Evolutionary conservation across 2,329 filamentous ascomycete species (phyloP).

Genomic region (Amauroascus verrucosus): DNA sequence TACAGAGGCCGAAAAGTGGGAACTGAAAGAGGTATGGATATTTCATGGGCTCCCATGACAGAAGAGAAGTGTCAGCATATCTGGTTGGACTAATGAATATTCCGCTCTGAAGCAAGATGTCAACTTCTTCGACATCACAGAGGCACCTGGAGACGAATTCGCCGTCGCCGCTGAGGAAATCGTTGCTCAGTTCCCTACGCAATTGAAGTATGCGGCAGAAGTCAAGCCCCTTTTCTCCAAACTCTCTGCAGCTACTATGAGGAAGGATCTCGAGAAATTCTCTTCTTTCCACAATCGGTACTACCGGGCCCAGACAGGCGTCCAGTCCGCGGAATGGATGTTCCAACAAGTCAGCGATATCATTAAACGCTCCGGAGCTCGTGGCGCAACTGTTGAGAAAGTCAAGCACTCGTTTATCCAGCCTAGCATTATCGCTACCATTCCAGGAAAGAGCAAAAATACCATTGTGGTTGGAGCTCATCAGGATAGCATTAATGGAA

Average conservation of each 20-base stretch:
- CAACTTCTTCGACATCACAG: slow-evolving; percentile 11
- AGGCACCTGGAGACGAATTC: background rate
- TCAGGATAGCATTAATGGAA: slow-evolving; percentile 10
- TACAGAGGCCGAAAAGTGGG: slow-evolving; percentile 9
- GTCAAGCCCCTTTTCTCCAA: slow-evolving; percentile 4
- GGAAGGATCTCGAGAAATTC: slow-evolving; percentile 3
- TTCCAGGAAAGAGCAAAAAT: slow-evolving; percentile 9
- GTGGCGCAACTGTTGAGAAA: slow-evolving; percentile 2
- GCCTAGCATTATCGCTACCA: slow-evolving; percentile 10
- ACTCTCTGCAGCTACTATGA: slow-evolving; percentile 1
- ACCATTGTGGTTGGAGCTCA: slow-evolving; percentile 12
- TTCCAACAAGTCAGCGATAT: background rate
- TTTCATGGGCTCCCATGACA: background rate
- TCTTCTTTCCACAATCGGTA: slow-evolving; percentile 12
- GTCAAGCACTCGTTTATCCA: slow-evolving; percentile 10
- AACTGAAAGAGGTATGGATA: slow-evolving; percentile 8
- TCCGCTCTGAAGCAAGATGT: slow-evolving; percentile 6
- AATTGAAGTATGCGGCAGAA: background rate
- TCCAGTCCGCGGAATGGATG: slow-evolving; percentile 10
- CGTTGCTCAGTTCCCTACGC: slow-evolving; percentile 6
- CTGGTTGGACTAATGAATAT: background rate
- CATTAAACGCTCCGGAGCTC: background rate
- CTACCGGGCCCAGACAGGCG: slow-evolving; percentile 4
- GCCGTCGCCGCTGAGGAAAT: background rate
- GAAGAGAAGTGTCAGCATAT: background rate